Evolutionary conservation across 2,329 filamentous ascomycete species (phyloP), one percentile per base, ranked within the genome.

Genomic region (Sporothrix phasma): DNA sequence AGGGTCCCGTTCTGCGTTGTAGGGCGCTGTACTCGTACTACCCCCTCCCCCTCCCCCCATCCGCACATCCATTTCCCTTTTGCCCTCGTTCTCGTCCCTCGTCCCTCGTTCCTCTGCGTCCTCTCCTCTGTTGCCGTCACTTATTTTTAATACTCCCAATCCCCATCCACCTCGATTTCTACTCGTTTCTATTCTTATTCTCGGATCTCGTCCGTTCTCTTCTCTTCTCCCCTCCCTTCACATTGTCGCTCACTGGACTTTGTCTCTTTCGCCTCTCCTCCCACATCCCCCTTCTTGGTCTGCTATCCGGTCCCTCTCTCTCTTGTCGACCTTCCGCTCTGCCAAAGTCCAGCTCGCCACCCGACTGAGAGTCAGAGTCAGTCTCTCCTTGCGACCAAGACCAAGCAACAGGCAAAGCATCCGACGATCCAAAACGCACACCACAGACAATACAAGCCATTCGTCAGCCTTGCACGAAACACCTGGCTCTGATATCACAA

Each of bases 81-180:
- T 13, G 51, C 51, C 31, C 24, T 56, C 51, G 51, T 37, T n/a
- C n/a, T n/a, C n/a, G n/a, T n/a, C n/a, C 59, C 22, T 41, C 26
- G 8, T 39, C 15, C 31, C 41, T 24, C 53, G 24, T 54, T 39
- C 45, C 34, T 54, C 56, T 22, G 3, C 39, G 31, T n/a, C 43
- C 62, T 45, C 41, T 37, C n/a, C 34, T 37, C 34, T 2, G 11
- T 49, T 47, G 56, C 24, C 22, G 31, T 24, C 59, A 51, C 51
- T 58, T 54, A 6, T 17, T 22, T 62, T 61, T 62, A 31, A 37
- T 56, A 45, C 61, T 46, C 58, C 63, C 53, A 45, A 64, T 64
- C 58, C 61, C 54, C 61, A 45, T 65, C 63, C 58, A 43, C 47
- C 39, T 63, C 61, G 37, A 43, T 46, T 39, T 61, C 63, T 29